Evolutionary conservation across 2,329 filamentous ascomycete genomes (phyloP).

Genomic region (Fusarium drepaniforme): DNA sequence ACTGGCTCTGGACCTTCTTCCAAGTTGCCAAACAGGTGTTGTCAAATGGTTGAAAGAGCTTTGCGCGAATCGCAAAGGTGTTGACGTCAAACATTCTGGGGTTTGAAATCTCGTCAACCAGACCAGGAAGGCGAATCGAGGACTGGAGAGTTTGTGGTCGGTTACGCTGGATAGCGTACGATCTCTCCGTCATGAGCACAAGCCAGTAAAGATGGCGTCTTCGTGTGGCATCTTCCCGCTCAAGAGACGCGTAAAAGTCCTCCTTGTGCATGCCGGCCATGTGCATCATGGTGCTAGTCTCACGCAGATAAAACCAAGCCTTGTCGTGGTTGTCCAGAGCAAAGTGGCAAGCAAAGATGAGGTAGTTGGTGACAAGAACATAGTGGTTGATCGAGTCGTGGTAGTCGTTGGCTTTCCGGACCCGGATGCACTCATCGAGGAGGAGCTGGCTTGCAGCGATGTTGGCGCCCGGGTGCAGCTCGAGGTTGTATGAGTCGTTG

Average conservation of each 20-base stretch:
- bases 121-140: constrained; percentile 73
- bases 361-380: constrained; percentile 79
- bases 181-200: constrained; percentile 77
- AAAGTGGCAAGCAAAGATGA: constrained; percentile 80
- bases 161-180: constrained; percentile 78
- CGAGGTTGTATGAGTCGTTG: constrained; percentile 67
- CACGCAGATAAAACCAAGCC: constrained; percentile 84
- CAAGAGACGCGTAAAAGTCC: constrained; percentile 70
- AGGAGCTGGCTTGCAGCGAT: constrained; percentile 75
- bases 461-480: constrained; percentile 69
- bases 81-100: constrained; percentile 64
- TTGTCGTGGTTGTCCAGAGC: constrained; percentile 79
- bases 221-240: constrained; percentile 70
- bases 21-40: constrained; percentile 73
- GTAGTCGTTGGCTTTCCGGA: constrained; percentile 73
- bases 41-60: constrained; percentile 75
- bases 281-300: constrained; percentile 78
- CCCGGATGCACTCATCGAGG: constrained; percentile 75
- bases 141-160: constrained; percentile 78
- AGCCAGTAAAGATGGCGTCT: constrained; percentile 80
- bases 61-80: constrained; percentile 70
- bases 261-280: constrained; percentile 73
- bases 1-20: constrained; percentile 73
- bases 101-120: constrained; percentile 71
- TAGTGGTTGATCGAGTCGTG: constrained; percentile 68